Percentiles rank a stretch among this genome's conserved stretches.
Conservation (phyloP, 768 basidiomycete genomes). For the Leccinum broughii region DNA sequence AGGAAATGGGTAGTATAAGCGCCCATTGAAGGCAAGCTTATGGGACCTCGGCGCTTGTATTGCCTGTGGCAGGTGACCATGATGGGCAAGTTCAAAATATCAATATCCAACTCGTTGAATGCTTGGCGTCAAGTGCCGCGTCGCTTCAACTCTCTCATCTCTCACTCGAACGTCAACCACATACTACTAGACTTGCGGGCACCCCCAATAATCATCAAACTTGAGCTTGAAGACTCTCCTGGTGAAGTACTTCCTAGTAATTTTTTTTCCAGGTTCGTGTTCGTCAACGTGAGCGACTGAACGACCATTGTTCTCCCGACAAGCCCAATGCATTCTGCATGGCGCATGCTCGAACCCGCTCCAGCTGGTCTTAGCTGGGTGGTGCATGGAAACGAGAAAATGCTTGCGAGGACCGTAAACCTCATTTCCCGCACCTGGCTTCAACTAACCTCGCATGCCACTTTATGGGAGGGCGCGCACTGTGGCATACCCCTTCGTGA, state of each 20-base stretch:
- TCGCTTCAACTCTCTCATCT: not conserved
- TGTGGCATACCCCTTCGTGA: too few relatives aligned
- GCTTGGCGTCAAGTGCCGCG: not conserved
- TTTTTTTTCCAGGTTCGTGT: not conserved
- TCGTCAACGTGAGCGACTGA: not conserved
- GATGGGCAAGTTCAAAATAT: not conserved
- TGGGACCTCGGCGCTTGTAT: slow-evolving; percentile 11
- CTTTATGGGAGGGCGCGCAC: too few relatives aligned
- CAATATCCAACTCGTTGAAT: not conserved
- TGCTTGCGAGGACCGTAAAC: too few relatives aligned
- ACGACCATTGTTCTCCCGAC: not conserved
- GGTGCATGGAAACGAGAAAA: too few relatives aligned
- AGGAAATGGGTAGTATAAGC: not conserved
- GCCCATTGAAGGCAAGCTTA: slow-evolving; percentile 5
- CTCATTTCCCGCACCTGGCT: too few relatives aligned
- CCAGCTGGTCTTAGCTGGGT: too few relatives aligned
- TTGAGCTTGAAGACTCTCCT: too few relatives aligned
- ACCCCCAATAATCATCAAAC: too few relatives aligned
- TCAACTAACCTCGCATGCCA: too few relatives aligned
- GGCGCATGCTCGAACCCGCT: too few relatives aligned
- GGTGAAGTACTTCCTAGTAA: not conserved
- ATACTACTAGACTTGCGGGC: too few relatives aligned
- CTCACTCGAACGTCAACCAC: too few relatives aligned
- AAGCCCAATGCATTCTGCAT: not conserved
- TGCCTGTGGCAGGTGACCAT: not conserved